A percentile compares a stretch with the other conserved stretches of the same genome.
Conservation (phyloP, 2,329 filamentous ascomycete species). For the Waltergamsia citrina region DNA sequence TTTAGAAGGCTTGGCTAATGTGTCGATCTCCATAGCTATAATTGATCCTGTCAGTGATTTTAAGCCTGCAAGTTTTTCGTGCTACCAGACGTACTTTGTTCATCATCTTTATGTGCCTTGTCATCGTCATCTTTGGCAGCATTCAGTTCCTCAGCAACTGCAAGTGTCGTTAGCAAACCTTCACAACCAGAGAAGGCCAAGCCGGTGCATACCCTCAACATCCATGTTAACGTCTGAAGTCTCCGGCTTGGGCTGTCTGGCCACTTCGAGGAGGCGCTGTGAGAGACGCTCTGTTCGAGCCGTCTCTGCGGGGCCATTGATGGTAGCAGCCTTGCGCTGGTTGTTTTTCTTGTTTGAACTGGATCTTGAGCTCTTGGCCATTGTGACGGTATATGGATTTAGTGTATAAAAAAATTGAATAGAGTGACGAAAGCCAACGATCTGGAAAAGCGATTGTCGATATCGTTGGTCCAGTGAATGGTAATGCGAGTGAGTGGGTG, state of each 20-base stretch:
- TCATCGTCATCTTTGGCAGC: slow-evolving; percentile 14
- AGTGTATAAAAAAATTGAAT: no score
- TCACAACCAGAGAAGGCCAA: background rate
- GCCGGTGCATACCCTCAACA: slow-evolving; percentile 15
- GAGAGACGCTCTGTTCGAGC: slow-evolving; percentile 77
- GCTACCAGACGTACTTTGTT: slow-evolving; percentile 12
- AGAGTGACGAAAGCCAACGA: no score
- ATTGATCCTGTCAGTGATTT: no score
- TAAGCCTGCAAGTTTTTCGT: slow-evolving; percentile 6
- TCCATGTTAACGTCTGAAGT: slow-evolving; percentile 40
- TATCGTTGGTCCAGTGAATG: no score
- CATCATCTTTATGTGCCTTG: slow-evolving; percentile 17
- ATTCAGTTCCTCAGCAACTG: background rate
- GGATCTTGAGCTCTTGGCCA: slow-evolving; percentile 82
- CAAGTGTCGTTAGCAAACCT: background rate
- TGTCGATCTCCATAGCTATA: slow-evolving; percentile 49
- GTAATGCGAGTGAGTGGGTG: no score
- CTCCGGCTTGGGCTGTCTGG: slow-evolving; percentile 64
- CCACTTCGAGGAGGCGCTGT: slow-evolving; percentile 75
- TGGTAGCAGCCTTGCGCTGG: slow-evolving; percentile 64
- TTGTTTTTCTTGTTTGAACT: slow-evolving; percentile 79
- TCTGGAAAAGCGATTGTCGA: no score
- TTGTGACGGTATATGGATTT: no score
- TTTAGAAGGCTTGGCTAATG: slow-evolving; percentile 25
- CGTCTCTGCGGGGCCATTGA: slow-evolving; percentile 76